Base-by-base conservation (phyloP, 768 basidiomycete genomes). In the Leccinum incarnatum region DNA sequence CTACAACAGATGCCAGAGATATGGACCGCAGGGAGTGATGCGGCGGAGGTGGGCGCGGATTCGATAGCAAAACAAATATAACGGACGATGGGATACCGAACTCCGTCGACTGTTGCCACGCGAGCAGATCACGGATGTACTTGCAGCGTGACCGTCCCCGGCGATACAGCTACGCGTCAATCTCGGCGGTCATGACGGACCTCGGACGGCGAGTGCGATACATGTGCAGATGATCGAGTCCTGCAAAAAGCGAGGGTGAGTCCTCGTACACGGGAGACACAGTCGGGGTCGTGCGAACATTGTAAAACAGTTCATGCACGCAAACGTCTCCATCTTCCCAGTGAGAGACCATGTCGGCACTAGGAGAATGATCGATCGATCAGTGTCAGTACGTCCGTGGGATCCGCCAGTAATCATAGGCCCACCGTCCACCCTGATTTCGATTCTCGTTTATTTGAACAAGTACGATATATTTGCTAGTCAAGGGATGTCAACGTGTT, bases 311-410 rank as follows among this genome's bases (percentile, higher is more conserved):
- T 74, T 93, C 91, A 72, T 91, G 86, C 45, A 85, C 81, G 58
- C 91, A 85, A 53, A 80, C 77, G 68, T 94, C 92, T 54, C 83
- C 82, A 62, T 93, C 91, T 76, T 94, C 91, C 91, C 91, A 94
- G 67, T 94, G 92, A 61, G 88, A 91, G 51, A 81, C 82, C 75
- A 94, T 83, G 72, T 90, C 89, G 50, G 88, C 89, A 64, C 91
- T 93, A 62, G 37, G 56, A 55, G 37, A 14, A 37, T 5, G 47
- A 51, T 37, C 46, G 40, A 17, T 36, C 3, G 47, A 51, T 37
- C 46, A 50, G 57, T 4, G 30, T 63, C 53, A 56, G 37, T 56
- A 51, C 12, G 11, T 48, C 58, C 55, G 59, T 56, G 56, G 51
- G 37, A 45, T 53, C 53, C 29, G 40, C 4, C 23, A 37, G 53